Conservation (phyloP, 2,329 filamentous ascomycete species). For the Colletotrichum navitas region DNA sequence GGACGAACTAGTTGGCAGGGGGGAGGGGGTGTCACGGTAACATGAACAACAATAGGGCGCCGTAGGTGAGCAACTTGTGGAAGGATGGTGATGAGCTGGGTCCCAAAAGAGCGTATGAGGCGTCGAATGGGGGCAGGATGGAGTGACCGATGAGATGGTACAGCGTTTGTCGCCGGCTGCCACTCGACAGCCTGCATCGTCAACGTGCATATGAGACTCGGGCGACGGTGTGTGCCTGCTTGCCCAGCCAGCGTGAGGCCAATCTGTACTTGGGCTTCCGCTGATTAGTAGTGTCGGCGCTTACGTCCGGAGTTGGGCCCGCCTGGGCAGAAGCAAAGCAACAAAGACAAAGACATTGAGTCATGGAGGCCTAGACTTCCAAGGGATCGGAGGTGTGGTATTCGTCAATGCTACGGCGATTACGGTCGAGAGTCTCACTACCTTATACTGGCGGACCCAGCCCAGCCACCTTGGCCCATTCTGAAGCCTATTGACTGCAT, state of each 20-base stretch:
- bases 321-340: background rate
- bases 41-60: background rate
- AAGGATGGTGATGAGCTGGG: background rate
- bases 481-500: background rate
- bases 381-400: background rate
- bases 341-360: background rate
- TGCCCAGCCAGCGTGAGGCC: background rate
- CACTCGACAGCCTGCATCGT: conserved; percentile 12
- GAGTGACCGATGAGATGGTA: conserved; percentile 22
- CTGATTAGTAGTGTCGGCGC: background rate
- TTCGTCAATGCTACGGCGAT: too few species aligned
- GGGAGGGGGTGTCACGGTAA: background rate
- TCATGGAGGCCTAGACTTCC: background rate
- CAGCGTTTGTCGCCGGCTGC: conserved; percentile 1
- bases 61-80: background rate
- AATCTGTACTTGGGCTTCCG: background rate
- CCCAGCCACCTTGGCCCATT: background rate
- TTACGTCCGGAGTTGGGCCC: background rate
- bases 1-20: conserved; percentile 18
- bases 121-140: background rate
- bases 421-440: background rate
- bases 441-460: too few species aligned
- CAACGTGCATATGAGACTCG: conserved; percentile 1
- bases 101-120: background rate
- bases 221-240: background rate